Evolutionary conservation across 73 alveolate species (phyloP), one percentile per base, ranked within the genome.

Genomic region (Tetrahymena thermophila): DNA sequence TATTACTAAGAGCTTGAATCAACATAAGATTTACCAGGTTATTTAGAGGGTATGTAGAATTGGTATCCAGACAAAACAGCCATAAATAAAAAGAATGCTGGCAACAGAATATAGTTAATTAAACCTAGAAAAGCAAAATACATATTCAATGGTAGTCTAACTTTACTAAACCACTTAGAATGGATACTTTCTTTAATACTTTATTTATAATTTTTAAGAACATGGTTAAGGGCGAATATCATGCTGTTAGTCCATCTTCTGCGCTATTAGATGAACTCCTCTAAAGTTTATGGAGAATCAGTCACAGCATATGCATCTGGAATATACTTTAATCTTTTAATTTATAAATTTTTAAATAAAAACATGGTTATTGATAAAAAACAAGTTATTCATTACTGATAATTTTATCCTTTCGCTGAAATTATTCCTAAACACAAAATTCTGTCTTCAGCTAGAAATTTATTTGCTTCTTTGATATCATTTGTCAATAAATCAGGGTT

Each of bases 191-290:
- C 85, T 38, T 95, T 50, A 85, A 95, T 85, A 55, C 85, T 89
- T 13, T 85, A 89, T 44, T 83, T 94, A 96, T 85, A 94, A 4
- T 94, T 57, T n/a, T 93, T 94, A 6, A 84, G 43, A 13, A 94
- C 95, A 94, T 96, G 94, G 28, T 43, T 50, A 0, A 96, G 94
- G n/a, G 98, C 98, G 85, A 97, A 97, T 94, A 94, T 94, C 42
- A 96, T 38, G 34, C 98, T 98, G 96, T 95, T 97, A n/a, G 96
- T 96, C 97, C 97, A 97, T 93, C 98, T 96, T 71, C 98, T 96
- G 56, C 99, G 56, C 83, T 97, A 96, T 56, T 94, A 85, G 38
- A 97, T 35, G 21, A 97, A 93, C 23, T 84, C 96, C 57, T 96
- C 71, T 21, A 97, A 23, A 6, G 95, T 55, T 40, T 35, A 34